These are phyloP conservation scores for Aureobasidium sp. DNA, from an alignment of 2,329 filamentous ascomycete species.

Conservation along the genomic window DNA sequence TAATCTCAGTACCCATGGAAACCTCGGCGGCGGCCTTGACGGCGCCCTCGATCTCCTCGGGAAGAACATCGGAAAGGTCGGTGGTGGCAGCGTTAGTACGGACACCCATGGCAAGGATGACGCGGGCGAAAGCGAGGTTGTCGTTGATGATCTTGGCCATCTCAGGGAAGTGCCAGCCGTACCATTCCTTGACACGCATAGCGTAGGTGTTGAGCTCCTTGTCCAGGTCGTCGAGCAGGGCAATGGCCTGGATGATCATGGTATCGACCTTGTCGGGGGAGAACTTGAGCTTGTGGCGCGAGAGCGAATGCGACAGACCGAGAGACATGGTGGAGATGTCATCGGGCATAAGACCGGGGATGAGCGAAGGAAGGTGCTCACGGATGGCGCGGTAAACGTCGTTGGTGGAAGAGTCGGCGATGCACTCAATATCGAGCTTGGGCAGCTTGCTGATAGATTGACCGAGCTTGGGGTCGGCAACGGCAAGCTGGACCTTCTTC, in stretches of 20 bases:
- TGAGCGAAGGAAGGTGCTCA: slow-evolving; percentile 79
- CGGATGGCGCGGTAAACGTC: slow-evolving; percentile 94
- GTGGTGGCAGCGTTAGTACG: slow-evolving; percentile 67
- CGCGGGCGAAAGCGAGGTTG: slow-evolving; percentile 85
- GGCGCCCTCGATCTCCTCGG: slow-evolving; percentile 86
- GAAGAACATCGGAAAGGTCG: slow-evolving; percentile 81
- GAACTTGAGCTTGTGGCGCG: slow-evolving; percentile 97
- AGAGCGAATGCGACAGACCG: slow-evolving; percentile 93
- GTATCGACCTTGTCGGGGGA: slow-evolving; percentile 97
- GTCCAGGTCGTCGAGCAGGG: slow-evolving; percentile 88
- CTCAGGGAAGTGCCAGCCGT: slow-evolving; percentile 99
- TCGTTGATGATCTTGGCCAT: slow-evolving; percentile 95
- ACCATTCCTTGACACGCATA: slow-evolving; percentile 99
- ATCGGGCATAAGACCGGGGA: slow-evolving; percentile 75
- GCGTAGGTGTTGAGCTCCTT: slow-evolving; percentile 98
- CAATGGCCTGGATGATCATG: slow-evolving; percentile 98
- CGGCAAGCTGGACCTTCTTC: slow-evolving; percentile 91
- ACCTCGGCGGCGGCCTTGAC: slow-evolving; percentile 93
- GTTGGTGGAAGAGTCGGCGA: slow-evolving; percentile 72
- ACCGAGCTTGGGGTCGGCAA: slow-evolving; percentile 85
- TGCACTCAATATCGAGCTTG: slow-evolving; percentile 71
- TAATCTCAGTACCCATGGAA: slow-evolving; percentile 98
- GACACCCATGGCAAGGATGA: slow-evolving; percentile 85
- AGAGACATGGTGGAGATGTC: slow-evolving; percentile 92
- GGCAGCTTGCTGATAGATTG: slow-evolving; percentile 89